Percentiles rank a stretch among this genome's conserved stretches.
Evolutionary conservation across 1,284 basidiomycete genomes (phyloP).

Genomic region (Moesziomyces parantarcticus): DNA sequence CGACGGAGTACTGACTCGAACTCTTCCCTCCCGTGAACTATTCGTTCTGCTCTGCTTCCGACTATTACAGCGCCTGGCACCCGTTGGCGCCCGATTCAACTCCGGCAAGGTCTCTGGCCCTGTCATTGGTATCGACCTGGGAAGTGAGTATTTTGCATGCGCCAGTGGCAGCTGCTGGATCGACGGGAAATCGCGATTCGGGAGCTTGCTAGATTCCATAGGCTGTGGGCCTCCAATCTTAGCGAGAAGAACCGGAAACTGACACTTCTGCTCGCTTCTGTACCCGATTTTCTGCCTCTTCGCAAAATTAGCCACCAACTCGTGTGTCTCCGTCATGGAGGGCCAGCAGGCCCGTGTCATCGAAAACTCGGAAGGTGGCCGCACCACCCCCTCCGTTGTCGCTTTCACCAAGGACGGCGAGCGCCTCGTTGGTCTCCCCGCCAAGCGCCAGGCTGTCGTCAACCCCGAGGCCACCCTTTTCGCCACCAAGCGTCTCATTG

Average conservation of each 20-base stretch:
- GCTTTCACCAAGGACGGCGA: slow-evolving; percentile 88
- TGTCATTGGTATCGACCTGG: slow-evolving; percentile 66
- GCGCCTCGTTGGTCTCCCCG: slow-evolving; percentile 88
- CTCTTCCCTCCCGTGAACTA: no score
- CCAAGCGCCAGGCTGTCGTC: slow-evolving; percentile 96
- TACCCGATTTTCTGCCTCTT: not conserved
- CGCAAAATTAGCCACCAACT: slow-evolving; percentile 58
- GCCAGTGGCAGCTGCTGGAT: not conserved
- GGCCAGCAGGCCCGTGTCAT: slow-evolving; percentile 88
- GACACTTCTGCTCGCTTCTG: slow-evolving; percentile 3
- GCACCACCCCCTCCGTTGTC: slow-evolving; percentile 97
- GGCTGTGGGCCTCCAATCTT: not conserved
- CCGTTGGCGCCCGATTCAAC: slow-evolving; percentile 54
- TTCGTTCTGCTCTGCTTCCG: not conserved
- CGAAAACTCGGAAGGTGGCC: slow-evolving; percentile 96
- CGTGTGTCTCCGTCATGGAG: slow-evolving; percentile 77
- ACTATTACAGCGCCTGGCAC: slow-evolving; percentile 45
- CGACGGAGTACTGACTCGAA: slow-evolving; percentile 9
- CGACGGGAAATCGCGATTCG: not conserved
- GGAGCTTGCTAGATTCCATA: not conserved
- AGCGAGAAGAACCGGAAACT: not conserved
- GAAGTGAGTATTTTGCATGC: slow-evolving; percentile 51
- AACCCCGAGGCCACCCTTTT: slow-evolving; percentile 75
- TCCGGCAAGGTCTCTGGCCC: slow-evolving; percentile 63
- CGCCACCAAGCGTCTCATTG: slow-evolving; percentile 96